A percentile compares a stretch with the other conserved stretches of the same genome.
phyloP scores from a whole-genome alignment of 148 eudicot genomes.

The Vaccinium vitisidaea region DNA sequence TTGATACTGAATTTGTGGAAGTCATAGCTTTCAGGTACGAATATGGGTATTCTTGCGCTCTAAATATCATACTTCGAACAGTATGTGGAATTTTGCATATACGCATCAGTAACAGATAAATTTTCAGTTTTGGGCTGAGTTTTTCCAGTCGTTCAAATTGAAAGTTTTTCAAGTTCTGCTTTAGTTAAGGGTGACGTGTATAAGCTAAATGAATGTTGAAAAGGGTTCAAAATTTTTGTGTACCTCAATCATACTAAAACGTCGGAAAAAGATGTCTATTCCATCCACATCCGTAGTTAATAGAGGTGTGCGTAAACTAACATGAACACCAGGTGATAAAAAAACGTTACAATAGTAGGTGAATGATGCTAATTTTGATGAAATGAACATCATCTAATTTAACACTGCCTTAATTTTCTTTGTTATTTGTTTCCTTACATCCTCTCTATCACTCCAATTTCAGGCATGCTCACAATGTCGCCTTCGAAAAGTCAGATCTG shows the following conservation, averaged over 20 bases:
- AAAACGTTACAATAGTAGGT: neutral
- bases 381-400: neutral
- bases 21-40: constrained; percentile 84
- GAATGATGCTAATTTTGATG: neutral
- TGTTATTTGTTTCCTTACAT: neutral
- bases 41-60: neutral
- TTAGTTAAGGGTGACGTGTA: neutral
- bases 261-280: neutral
- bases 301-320: too few species aligned
- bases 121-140: too few species aligned
- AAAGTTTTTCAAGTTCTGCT: neutral
- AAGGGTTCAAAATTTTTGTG: neutral
- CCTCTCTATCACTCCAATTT: neutral
- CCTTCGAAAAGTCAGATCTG: constrained; percentile 85
- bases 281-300: neutral
- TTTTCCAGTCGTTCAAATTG: neutral
- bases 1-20: constrained; percentile 80
- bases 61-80: neutral
- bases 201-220: neutral
- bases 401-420: neutral
- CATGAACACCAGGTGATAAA: neutral
- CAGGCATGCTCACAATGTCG: constrained; percentile 91
- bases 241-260: neutral
- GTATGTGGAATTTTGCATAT: neutral
- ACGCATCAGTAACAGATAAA: neutral